Percentiles rank a stretch among this genome's conserved stretches.
These are phyloP conservation scores for Rheum nobile DNA, from an alignment of 148 eudicot species.

Conservation along the genomic window DNA sequence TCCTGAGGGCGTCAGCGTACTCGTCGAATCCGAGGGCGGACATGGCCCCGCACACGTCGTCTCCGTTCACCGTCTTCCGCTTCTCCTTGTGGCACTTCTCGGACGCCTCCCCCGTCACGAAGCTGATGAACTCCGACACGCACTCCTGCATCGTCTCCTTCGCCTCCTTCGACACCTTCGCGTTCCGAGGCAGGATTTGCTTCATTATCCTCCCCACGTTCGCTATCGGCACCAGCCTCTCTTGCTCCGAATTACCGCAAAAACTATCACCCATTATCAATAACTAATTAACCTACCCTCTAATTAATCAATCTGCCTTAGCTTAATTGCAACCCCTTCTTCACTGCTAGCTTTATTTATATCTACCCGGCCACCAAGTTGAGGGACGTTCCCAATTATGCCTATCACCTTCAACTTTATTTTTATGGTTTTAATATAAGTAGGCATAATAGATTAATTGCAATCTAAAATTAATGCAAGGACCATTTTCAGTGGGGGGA, in stretches of 20 bases:
- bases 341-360: too few species aligned
- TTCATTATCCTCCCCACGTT: constrained; percentile 52
- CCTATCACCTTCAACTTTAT: too few species aligned
- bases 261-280: too few species aligned
- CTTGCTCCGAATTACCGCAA: constrained; percentile 22
- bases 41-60: constrained; percentile 51
- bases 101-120: constrained; percentile 45
- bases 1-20: constrained; percentile 38
- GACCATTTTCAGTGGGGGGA: not conserved
- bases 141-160: constrained; percentile 56
- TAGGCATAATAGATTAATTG: too few species aligned
- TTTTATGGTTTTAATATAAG: too few species aligned
- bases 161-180: constrained; percentile 41
- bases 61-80: constrained; percentile 50
- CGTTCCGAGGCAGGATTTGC: constrained; percentile 38
- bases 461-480: too few species aligned
- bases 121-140: constrained; percentile 51
- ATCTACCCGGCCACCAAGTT: too few species aligned
- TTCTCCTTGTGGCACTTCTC: constrained; percentile 49
- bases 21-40: constrained; percentile 46
- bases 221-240: constrained; percentile 41
- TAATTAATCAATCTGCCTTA: too few species aligned
- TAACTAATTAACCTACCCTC: too few species aligned
- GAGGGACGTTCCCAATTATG: too few species aligned
- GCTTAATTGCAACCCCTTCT: too few species aligned